Base-by-base conservation (phyloP, 2,329 filamentous ascomycete genomes). In the Macrophomina phaseolina region DNA sequence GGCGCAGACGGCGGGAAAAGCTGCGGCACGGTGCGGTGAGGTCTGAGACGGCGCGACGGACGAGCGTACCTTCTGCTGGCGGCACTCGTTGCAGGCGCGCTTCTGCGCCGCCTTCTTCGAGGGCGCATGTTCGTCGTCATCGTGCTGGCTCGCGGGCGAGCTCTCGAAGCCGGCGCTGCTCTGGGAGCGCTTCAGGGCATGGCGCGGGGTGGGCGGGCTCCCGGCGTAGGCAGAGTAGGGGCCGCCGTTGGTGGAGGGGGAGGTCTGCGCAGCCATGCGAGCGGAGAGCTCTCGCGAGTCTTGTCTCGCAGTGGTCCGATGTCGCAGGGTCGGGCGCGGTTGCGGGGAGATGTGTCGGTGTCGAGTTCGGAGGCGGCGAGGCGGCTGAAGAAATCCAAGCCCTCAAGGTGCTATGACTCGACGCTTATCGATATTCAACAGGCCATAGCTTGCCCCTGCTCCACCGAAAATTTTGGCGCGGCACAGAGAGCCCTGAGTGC, bases 1-100 rank as follows among this genome's bases (percentile, higher is more conserved):
- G 3, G 48, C 34, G 61, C 46, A 8, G 32, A 5, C 4, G 9
- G 42, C 42, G 4, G 3, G 42, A 45, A 45, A n/a, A n/a, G 42
- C 42, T 45, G 42, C 14, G 18, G 58, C 42, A 30, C 58, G 16
- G 42, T 16, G 58, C 36, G 30, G 16, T 61, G 18, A 40, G 46
- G 23, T 3, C 1, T 23, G n/a, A 14, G 42, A 5, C 8, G 38
- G 28, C 8, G 34, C 23, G 18, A 8, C 32, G 48, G 49, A 11
- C 36, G 30, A 40, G 70, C 74, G 82, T 85, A 92, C 91, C 84
- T 94, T 94, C 79, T 94, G 91, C 80, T 94, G 91, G 69, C 91
- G 86, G 76, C 91, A 94, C 78, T 94, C 91, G 75, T 94, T 94
- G 79, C 91, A 94, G 5, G 91, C 91, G 73, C 92, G 85, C 81